Evolutionary conservation across 371 early-diverging fungal species (phyloP).

Genomic region (Apophysomyces elegans): DNA sequence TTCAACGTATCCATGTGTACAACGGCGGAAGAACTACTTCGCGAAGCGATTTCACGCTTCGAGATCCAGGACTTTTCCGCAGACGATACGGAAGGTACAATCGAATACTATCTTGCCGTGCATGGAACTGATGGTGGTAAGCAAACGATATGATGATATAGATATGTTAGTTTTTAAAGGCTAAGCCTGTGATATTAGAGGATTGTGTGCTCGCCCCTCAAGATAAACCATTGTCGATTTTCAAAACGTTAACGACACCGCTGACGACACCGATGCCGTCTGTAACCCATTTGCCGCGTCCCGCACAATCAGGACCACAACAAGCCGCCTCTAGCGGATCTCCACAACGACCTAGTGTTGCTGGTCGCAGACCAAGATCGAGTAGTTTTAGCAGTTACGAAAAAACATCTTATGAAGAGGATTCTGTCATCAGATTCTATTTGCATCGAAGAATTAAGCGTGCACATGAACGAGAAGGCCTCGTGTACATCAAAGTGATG

Average conservation of each 20-base stretch:
- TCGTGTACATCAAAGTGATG: conserved; percentile 18
- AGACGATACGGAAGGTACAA: conserved; percentile 33
- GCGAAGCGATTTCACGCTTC: conserved; percentile 48
- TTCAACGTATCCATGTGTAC: conserved; percentile 42
- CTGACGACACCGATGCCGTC: conserved; percentile 58
- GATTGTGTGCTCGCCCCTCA: conserved; percentile 45
- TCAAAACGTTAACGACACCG: conserved; percentile 54
- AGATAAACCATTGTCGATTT: conserved; percentile 57
- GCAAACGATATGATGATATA: neutral
- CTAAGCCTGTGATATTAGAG: conserved; percentile 29
- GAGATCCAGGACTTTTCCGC: conserved; percentile 27
- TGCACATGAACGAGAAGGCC: conserved; percentile 1
- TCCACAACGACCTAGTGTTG: neutral
- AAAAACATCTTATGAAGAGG: conserved; percentile 18
- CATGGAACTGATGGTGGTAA: conserved; percentile 61
- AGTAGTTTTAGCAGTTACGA: conserved; percentile 18
- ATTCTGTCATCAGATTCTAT: conserved; percentile 23
- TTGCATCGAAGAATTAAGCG: conserved; percentile 21
- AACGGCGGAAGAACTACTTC: conserved; percentile 50
- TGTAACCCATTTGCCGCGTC: conserved; percentile 17
- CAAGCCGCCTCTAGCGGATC: neutral
- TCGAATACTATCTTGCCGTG: conserved; percentile 55
- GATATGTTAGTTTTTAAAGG: neutral
- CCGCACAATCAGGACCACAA: neutral
- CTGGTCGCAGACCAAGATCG: conserved; percentile 10